Conservation (phyloP, 495 filamentous ascomycete genomes). For the Staphylotrichum tortipilum region DNA sequence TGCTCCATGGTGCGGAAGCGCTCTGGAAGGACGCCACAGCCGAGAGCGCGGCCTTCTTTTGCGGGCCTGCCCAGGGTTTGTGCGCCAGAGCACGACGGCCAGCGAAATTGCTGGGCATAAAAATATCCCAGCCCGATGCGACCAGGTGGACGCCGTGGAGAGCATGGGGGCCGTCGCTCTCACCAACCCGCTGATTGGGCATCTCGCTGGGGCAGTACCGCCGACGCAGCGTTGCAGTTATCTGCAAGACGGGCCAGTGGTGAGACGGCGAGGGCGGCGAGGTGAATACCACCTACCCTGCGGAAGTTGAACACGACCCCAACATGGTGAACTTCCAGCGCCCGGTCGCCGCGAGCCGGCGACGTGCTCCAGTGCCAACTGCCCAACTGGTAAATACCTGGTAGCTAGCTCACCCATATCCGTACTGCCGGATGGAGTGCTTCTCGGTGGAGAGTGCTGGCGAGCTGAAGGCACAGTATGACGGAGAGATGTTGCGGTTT, state of each 20-base stretch:
- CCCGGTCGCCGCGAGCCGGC: no score
- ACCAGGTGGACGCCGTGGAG: not conserved
- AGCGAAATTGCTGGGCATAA: conserved; percentile 12
- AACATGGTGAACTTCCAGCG: no score
- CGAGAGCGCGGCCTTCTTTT: conserved; percentile 5
- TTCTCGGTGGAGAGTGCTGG: no score
- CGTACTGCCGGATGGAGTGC: no score
- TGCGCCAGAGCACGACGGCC: not conserved
- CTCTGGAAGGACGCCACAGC: conserved; percentile 3
- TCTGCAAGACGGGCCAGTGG: conserved; percentile 3
- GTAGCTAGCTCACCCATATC: no score
- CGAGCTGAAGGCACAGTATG: no score
- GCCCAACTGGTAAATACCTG: no score
- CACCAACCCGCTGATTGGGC: conserved; percentile 3
- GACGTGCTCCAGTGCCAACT: no score
- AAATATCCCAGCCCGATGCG: conserved; percentile 6
- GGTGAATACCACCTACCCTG: not conserved
- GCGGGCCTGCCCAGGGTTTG: not conserved
- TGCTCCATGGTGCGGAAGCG: conserved; percentile 6
- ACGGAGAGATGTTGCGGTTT: no score
- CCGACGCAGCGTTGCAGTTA: conserved; percentile 6
- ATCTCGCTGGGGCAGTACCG: not conserved
- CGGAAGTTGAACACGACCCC: no score
- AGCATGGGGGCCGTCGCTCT: conserved; percentile 2
- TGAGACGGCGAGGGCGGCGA: conserved; percentile 14